Base-by-base conservation (phyloP, 108 stramenopile species). In the Conticribra guillardii region DNA sequence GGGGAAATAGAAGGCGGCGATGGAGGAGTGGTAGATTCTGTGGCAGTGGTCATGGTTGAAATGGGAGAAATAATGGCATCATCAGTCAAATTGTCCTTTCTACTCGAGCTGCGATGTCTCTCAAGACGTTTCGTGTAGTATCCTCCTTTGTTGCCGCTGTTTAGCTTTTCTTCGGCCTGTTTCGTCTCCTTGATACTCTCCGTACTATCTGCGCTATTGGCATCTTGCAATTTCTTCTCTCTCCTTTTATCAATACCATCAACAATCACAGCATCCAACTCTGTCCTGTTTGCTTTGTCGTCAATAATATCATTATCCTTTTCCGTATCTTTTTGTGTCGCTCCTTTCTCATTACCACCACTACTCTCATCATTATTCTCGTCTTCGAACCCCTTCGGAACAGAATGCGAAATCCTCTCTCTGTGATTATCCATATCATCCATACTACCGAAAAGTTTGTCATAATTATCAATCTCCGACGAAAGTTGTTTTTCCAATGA, bases 1-100 rank as follows among this genome's bases (percentile, higher is more conserved):
- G 45, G 8, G 4, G 14, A 23, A 7, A 23, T 29, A 9, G 55
- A n/a, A 41, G 22, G 16, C 2, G 49, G 24, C 0, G 60, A 46
- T 7, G 67, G 5, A 27, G 67, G 54, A 26, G 58, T 52, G 9
- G 69, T 33, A 4, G 18, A 7, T 24, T 59, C 69, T 21, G 58
- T 70, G 0, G 46, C 47, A 1, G 47, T 46, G 28, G 70, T 71
- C 60, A 52, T 62, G 15, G 52, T 57, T 34, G 70, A 71, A 24
- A 18, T 24, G 2, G 70, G 70, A 0, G 70, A 51, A 0, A 51
- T 30, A 33, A 24, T 26, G 17, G 24, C 19, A 15, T 28, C 55
- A 0, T 24, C 45, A 2, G n/a, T 50, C 22, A 11, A 41, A 11
- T 11, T 41, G 37, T 11, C 11, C 5, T 41, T 41, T 41, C 37